Evolutionary conservation across 192 early-diverging fungal genomes (phyloP).

Genomic region (Coemansia sp.): DNA sequence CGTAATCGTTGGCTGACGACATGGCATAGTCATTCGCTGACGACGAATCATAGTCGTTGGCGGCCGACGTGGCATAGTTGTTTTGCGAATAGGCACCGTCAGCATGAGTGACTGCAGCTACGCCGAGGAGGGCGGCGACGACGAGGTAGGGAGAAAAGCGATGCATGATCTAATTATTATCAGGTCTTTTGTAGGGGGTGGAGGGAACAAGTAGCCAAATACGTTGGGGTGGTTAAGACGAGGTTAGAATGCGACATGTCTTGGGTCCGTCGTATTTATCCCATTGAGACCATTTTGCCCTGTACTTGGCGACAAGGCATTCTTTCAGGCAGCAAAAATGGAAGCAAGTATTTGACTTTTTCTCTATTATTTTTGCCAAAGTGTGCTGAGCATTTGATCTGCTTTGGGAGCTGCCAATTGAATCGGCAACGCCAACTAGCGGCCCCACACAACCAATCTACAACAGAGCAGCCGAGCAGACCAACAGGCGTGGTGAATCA

Average conservation of each 20-base stretch:
- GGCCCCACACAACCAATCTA: background rate
- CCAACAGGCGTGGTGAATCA: background rate
- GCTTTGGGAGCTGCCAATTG: background rate
- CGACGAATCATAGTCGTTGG: constrained; percentile 15
- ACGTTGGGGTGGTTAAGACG: background rate
- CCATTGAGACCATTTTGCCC: background rate
- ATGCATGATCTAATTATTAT: constrained; percentile 20
- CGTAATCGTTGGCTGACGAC: background rate
- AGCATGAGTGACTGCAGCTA: too few relatives aligned
- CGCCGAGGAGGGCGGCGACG: too few relatives aligned
- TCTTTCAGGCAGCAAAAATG: too few relatives aligned
- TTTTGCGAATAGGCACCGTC: background rate
- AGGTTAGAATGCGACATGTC: background rate
- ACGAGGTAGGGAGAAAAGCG: constrained; percentile 26
- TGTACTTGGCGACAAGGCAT: background rate
- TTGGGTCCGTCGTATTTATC: background rate
- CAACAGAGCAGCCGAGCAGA: background rate
- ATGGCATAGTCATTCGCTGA: constrained; percentile 7
- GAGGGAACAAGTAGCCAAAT: background rate
- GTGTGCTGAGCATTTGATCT: background rate
- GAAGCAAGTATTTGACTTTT: constrained; percentile 1
- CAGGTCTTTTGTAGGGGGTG: background rate
- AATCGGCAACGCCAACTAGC: background rate
- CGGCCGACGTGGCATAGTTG: background rate
- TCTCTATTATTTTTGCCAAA: background rate